Evolutionary conservation across 345 rosid genomes (phyloP).

Genomic region (Arabis hirsuta): DNA sequence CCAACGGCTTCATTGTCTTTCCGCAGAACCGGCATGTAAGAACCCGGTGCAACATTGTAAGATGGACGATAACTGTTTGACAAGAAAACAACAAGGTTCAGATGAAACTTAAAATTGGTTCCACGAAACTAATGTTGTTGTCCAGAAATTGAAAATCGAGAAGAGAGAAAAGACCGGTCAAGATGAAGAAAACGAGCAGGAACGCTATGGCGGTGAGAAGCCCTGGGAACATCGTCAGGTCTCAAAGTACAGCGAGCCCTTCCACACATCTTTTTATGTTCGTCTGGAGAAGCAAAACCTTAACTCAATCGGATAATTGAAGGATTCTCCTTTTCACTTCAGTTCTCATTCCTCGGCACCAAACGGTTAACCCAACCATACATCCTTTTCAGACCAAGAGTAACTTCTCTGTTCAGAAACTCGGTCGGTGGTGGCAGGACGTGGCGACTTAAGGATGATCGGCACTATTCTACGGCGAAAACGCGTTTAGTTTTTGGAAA

Average conservation of each 20-base stretch:
- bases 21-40: conserved; percentile 66
- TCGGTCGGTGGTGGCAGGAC: no score
- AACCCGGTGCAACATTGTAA: conserved; percentile 77
- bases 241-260: conserved; percentile 81
- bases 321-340: no score
- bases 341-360: no score
- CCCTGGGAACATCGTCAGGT: conserved; percentile 66
- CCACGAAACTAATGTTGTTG: no score
- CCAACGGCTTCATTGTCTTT: conserved; percentile 53
- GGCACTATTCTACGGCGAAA: no score
- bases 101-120: not conserved
- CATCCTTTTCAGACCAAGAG: no score
- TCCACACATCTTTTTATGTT: conserved; percentile 64
- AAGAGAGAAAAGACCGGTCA: conserved; percentile 54
- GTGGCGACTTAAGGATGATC: no score
- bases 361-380: no score
- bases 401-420: no score
- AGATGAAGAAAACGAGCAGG: conserved; percentile 52
- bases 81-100: not conserved
- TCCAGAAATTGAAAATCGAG: not conserved
- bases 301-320: no score
- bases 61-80: conserved; percentile 72
- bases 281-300: not conserved
- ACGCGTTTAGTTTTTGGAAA: no score
- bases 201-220: conserved; percentile 57